Percentiles rank a stretch among this genome's conserved stretches.
Evolutionary conservation across 2,329 filamentous ascomycete genomes (phyloP).

Genomic region (Arachnomyces sp.): DNA sequence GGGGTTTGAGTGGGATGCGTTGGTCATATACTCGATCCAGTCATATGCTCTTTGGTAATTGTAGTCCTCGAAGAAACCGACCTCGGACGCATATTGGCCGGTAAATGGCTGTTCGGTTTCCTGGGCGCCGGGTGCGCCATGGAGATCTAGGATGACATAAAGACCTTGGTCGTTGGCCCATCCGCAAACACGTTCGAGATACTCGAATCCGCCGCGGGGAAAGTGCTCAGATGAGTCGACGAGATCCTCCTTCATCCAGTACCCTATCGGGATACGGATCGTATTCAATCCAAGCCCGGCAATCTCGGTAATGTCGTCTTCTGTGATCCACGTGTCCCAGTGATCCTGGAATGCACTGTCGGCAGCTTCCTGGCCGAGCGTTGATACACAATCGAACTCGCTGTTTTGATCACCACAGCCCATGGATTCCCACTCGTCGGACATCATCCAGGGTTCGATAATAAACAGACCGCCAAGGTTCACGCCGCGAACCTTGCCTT

Average conservation of each 20-base stretch:
- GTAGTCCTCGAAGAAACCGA: constrained; percentile 47
- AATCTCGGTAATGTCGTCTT: constrained; percentile 50
- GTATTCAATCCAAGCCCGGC: constrained; percentile 53
- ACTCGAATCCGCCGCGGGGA: constrained; percentile 53
- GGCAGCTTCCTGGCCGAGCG: constrained; percentile 41
- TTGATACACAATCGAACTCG: too few species aligned
- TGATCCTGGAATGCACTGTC: constrained; percentile 44
- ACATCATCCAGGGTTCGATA: constrained; percentile 58
- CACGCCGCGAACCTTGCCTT: constrained; percentile 52
- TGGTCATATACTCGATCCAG: too few species aligned
- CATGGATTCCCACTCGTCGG: constrained; percentile 49
- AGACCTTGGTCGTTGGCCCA: constrained; percentile 54
- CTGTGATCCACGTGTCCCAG: constrained; percentile 53
- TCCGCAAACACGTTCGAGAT: constrained; percentile 49
- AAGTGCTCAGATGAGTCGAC: constrained; percentile 36
- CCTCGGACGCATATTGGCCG: constrained; percentile 49
- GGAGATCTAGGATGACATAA: constrained; percentile 61
- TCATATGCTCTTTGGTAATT: too few species aligned
- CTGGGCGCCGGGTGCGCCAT: constrained; percentile 52
- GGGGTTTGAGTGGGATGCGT: too few species aligned
- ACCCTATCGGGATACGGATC: constrained; percentile 59
- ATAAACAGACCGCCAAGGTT: constrained; percentile 61
- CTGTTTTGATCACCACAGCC: too few species aligned
- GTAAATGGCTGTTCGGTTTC: constrained; percentile 58
- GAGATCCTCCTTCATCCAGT: constrained; percentile 51